Evolutionary conservation across 148 eudicot genomes (phyloP), one percentile per base, ranked within the genome.

Genomic region (Fagopyrum tataricum): DNA sequence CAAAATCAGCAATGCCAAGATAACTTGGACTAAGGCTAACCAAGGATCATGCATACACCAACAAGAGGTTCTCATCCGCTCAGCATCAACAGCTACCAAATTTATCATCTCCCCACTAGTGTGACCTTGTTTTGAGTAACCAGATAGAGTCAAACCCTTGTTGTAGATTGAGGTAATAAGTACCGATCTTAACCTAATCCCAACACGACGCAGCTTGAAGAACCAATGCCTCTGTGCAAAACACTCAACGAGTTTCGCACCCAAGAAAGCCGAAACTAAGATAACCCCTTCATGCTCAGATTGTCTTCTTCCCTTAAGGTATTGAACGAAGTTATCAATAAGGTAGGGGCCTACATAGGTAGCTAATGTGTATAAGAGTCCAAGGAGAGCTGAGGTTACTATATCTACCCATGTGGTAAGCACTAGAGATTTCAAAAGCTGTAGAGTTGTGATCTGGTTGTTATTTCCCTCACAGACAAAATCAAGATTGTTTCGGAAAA

Each of bases 1-100:
- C 76, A 84, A 79, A 55, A 84, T 75, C 44, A 73, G 10, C 79
- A 84, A 73, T 15, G 85, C 83, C 21, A 84, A 55, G 48, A 37
- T 18, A 44, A 84, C 64, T 73, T 84, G 85, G 67, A 82, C 31
- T 24, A 80, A 4, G 58, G 82, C 81, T 72, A 79, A 21, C 81
- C 84, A 81, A 5, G 85, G 85, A 77, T 84, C 83, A 79, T 81
- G 87, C 66, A 84, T 73, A 15, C 72, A 77, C 87, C 87, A 84
- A 77, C 76, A 53, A 70, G 81, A 81, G 51, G 76, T 56, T 17
- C 79, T 80, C 44, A 84, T 23, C 62, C 81, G 81, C 39, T 84
- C 81, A 11, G 87, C 83, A 79, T 84, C 87, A 55, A 84, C 85
- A 1, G 83, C 70, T 85, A 84, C 75, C 26, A 79, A 70, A 73